Percentiles rank a stretch among this genome's conserved stretches.
Evolutionary conservation across 2,329 filamentous ascomycete species (phyloP).

Genomic region (Aureobasidium sp.): DNA sequence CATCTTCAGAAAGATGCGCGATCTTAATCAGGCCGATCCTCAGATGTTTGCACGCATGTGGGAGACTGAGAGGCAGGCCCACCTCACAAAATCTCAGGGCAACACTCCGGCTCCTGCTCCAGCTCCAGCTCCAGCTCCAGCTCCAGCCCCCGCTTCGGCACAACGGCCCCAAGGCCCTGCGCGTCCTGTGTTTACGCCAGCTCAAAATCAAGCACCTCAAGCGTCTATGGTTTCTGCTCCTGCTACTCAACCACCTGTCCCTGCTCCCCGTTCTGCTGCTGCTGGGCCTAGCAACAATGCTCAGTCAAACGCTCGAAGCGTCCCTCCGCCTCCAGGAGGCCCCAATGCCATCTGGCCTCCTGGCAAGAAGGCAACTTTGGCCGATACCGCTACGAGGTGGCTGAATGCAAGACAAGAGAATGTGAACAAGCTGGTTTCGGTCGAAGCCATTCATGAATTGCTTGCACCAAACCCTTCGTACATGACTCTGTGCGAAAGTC

Average conservation of each 20-base stretch:
- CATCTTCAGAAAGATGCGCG: constrained; percentile 50
- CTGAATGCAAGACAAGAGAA: constrained; percentile 38
- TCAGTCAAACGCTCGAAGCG: not conserved
- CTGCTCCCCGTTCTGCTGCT: not conserved
- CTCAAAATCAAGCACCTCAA: not conserved
- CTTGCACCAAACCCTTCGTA: constrained; percentile 48
- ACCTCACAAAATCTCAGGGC: constrained; percentile 15
- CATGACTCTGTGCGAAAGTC: constrained; percentile 43
- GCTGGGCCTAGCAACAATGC: not conserved
- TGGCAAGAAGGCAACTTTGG: constrained; percentile 42
- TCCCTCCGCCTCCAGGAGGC: not conserved
- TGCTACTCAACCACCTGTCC: not conserved
- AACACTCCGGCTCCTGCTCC: not conserved
- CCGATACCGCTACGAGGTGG: constrained; percentile 40
- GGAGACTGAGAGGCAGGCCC: constrained; percentile 42
- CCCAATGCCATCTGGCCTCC: constrained; percentile 35
- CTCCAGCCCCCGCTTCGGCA: not conserved
- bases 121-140: not conserved
- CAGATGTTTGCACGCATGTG: constrained; percentile 45
- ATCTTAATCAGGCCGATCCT: constrained; percentile 48
- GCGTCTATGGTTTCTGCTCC: not conserved
- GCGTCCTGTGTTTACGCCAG: not conserved
- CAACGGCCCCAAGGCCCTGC: not conserved
- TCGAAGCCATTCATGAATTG: constrained; percentile 36
- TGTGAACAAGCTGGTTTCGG: constrained; percentile 27